phyloP scores from a whole-genome alignment of 495 filamentous ascomycete genomes.

The Penicillium desertorum region DNA sequence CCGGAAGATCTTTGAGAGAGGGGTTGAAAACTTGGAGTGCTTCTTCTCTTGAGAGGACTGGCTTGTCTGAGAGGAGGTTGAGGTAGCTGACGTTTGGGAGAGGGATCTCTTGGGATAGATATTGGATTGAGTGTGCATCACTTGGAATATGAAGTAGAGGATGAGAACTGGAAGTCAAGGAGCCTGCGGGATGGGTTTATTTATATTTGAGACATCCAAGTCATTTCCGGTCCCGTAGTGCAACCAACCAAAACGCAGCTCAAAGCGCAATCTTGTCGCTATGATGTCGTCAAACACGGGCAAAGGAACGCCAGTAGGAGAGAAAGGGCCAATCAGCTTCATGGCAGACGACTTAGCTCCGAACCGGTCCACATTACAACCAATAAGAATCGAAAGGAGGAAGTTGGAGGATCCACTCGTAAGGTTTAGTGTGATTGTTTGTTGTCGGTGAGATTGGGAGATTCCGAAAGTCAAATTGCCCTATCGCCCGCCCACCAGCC shows the following conservation, averaged over 20 bases:
- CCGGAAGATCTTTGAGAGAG: slow-evolving; percentile 20
- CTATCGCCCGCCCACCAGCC: slow-evolving; percentile 4
- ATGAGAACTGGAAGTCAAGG: background rate
- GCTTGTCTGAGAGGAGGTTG: slow-evolving; percentile 22
- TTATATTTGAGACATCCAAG: slow-evolving; percentile 14
- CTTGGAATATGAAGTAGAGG: slow-evolving; percentile 7
- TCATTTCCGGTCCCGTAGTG: slow-evolving; percentile 21
- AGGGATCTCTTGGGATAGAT: slow-evolving; percentile 23
- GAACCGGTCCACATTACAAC: background rate
- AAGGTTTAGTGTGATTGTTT: slow-evolving; percentile 3
- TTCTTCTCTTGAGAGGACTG: slow-evolving; percentile 24
- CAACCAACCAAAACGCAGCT: slow-evolving; percentile 27
- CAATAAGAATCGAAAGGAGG: background rate
- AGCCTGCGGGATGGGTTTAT: slow-evolving; percentile 10
- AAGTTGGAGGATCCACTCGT: background rate
- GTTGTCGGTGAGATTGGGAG: slow-evolving; percentile 6
- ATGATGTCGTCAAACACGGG: slow-evolving; percentile 5
- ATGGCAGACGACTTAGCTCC: background rate
- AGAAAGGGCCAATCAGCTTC: background rate
- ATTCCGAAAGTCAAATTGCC: background rate
- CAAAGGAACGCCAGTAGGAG: background rate
- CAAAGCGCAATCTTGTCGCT: background rate
- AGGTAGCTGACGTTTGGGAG: slow-evolving; percentile 29
- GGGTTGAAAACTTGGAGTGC: slow-evolving; percentile 8
- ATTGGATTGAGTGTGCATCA: slow-evolving; percentile 26